Evolutionary conservation across 331 rosid species (phyloP), one percentile per base, ranked within the genome.

Genomic region (Rhamnella rubrinervis): DNA sequence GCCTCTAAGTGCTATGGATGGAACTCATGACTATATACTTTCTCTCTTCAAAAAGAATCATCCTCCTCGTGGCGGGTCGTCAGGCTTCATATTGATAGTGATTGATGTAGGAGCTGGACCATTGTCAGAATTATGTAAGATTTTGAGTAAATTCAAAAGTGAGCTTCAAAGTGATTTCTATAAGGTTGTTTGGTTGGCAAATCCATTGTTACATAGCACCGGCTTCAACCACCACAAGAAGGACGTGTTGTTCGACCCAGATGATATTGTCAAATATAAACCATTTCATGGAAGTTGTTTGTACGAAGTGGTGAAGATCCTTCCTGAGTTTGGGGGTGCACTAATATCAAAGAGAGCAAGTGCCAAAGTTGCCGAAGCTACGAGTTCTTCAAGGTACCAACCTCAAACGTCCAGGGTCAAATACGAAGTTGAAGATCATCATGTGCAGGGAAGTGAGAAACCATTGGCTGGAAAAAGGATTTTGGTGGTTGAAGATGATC

Each of bases 131-230:
- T 66, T 90, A 18, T 31, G 47, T 19, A 64, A 23, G 59, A 77
- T 73, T 37, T 84, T 93, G 18, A 56, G 73, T 8, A 79, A 75
- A 17, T 93, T 90, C 75, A 88, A 60, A 77, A 81, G 53, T 67
- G 72, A 70, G 47, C 75, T 81, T 46, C 39, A 53, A 3, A 80
- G 68, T 62, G 84, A 75, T 59, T 57, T 25, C 38, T 85, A 88
- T 69, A 85, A 56, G 81, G 89, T 93, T 53, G 92, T 90, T 65
- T 93, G 96, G 98, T 80, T 93, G 10, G 86, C 86, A 37, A 90
- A 80, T 71, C 75, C 85, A n/a, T 56, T 78, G 19, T 63, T 60
- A 19, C 63, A 60, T 4, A 64, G 64, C 51, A 39, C 74, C 15
- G 78, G 65, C 51, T 49, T 63, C n/a, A 69, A 71, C 56, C 46